Evolutionary conservation across 805 yeast genomes (phyloP), one percentile per base, ranked within the genome.

Genomic region (Torulaspora microellipsoides): DNA sequence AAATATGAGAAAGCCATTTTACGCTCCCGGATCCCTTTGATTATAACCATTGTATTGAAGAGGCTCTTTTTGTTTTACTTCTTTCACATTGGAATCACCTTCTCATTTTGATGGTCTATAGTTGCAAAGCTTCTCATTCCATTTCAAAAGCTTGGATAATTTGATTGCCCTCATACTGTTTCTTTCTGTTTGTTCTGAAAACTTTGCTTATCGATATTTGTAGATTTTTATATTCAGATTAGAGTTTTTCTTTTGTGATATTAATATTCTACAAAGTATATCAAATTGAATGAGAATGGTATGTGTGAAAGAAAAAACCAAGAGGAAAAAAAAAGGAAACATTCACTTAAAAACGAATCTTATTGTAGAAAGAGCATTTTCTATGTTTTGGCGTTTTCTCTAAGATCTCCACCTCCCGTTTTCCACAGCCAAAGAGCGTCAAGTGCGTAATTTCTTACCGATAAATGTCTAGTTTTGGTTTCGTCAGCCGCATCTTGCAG

Each of bases 361-460:
- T 5, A 17, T n/a, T n/a, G n/a, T n/a, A 17, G 5, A 5, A 17
- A 5, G 5, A 14, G 31, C 36, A 32, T 20, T 31, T 46, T 12
- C 38, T 42, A 15, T 35, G 47, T 34, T 32, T 48, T 34, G 27
- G 40, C 35, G 3, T 34, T 46, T 31, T 36, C 45, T 40, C 59
- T 50, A 35, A 52, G 56, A 48, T 66, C 71, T 25, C 73, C 73
- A 23, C 73, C 74, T 34, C 73, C 74, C 46, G 66, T 66, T 53
- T 75, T 81, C 93, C 95, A 87, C 41, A 90, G 66, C 95, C 96
- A 90, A 29, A 90, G 70, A 0, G 96, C 95, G 52, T 90, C 97
- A 27, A 84, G 72, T 1, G 96, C 95, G 60, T 88, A 86, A 52
- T 77, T 85, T 53, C 85, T 71, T 1, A 89, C 89, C 29, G 90